A percentile compares a stretch with the other conserved stretches of the same genome.
phyloP scores from a whole-genome alignment of 2,329 filamentous ascomycete genomes.

The Penicillium frequentans region DNA sequence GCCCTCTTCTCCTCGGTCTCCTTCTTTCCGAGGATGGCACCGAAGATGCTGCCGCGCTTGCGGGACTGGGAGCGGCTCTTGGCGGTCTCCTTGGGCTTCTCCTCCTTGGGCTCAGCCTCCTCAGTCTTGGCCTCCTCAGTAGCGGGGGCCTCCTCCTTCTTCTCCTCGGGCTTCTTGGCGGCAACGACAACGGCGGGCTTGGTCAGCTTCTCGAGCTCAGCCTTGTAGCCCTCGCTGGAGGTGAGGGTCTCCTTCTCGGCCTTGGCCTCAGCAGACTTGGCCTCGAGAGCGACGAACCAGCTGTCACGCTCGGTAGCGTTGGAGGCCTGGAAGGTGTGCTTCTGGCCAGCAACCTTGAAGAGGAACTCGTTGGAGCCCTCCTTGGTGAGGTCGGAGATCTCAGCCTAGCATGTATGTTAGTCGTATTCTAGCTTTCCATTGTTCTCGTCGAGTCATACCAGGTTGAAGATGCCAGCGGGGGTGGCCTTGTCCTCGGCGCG shows the following conservation, averaged over 20 bases:
- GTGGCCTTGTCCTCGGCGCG: conserved; percentile 76
- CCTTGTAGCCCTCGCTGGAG: conserved; percentile 85
- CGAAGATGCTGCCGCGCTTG: conserved; percentile 61
- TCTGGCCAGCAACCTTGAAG: conserved; percentile 81
- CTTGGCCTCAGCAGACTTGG: conserved; percentile 75
- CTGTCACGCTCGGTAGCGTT: conserved; percentile 77
- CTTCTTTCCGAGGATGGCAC: conserved; percentile 61
- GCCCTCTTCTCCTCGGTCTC: conserved; percentile 48
- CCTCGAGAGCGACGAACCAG: conserved; percentile 84
- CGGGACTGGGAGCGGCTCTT: conserved; percentile 62
- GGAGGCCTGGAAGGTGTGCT: conserved; percentile 89
- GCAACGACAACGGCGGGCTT: conserved; percentile 45
- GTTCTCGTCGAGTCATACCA: conserved; percentile 59
- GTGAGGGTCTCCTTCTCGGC: conserved; percentile 59
- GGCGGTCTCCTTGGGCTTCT: conserved; percentile 42
- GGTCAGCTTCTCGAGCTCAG: conserved; percentile 69
- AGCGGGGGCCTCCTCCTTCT: conserved; percentile 30
- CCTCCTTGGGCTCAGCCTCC: conserved; percentile 33
- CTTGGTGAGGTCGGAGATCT: conserved; percentile 70
- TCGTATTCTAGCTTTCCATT: background rate
- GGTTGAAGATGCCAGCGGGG: conserved; percentile 78
- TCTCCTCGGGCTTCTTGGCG: conserved; percentile 18
- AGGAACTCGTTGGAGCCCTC: conserved; percentile 80
- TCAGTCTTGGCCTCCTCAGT: conserved; percentile 29
- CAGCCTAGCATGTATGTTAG: conserved; percentile 52